Percentiles rank a stretch among this genome's conserved stretches.
Conservation (phyloP, 1,139 yeast species). For the Candida neerlandica region DNA sequence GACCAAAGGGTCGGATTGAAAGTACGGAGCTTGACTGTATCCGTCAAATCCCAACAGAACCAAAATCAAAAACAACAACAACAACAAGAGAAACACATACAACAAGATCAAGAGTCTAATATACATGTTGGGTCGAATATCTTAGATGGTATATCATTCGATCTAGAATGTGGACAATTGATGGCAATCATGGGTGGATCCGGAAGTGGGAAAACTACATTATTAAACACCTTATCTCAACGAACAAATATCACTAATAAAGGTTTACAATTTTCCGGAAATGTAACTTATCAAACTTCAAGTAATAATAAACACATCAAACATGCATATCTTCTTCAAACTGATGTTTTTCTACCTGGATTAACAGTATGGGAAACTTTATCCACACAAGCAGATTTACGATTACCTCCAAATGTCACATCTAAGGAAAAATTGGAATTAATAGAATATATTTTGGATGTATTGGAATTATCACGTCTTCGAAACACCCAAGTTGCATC, state of each 20-base stretch:
- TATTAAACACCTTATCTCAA: conserved; percentile 71
- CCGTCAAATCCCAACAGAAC: conserved; percentile 22
- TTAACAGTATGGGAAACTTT: conserved; percentile 74
- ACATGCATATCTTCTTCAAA: conserved; percentile 76
- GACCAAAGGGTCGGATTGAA: conserved; percentile 29
- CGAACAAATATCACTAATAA: conserved; percentile 46
- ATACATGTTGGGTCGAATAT: conserved; percentile 20
- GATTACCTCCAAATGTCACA: conserved; percentile 49
- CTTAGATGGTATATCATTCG: conserved; percentile 52
- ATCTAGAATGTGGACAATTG: conserved; percentile 52
- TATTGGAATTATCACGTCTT: conserved; percentile 64
- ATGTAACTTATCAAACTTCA: conserved; percentile 22
- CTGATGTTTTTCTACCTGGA: conserved; percentile 71
- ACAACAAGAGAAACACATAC: conserved; percentile 10
- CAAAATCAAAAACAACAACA: conserved; percentile 11
- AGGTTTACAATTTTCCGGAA: conserved; percentile 35
- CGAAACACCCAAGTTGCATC: conserved; percentile 58
- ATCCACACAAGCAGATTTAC: conserved; percentile 67
- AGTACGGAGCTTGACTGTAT: conserved; percentile 34
- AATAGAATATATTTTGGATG: conserved; percentile 60
- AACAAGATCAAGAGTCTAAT: neutral
- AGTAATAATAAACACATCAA: conserved; percentile 26
- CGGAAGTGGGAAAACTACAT: conserved; percentile 85
- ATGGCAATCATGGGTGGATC: conserved; percentile 84
- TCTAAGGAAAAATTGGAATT: conserved; percentile 44